A percentile compares a stretch with the other conserved stretches of the same genome.
These are phyloP conservation scores for Penicillium decumbens DNA, from an alignment of 2,329 filamentous ascomycete species.

Conservation along the genomic window DNA sequence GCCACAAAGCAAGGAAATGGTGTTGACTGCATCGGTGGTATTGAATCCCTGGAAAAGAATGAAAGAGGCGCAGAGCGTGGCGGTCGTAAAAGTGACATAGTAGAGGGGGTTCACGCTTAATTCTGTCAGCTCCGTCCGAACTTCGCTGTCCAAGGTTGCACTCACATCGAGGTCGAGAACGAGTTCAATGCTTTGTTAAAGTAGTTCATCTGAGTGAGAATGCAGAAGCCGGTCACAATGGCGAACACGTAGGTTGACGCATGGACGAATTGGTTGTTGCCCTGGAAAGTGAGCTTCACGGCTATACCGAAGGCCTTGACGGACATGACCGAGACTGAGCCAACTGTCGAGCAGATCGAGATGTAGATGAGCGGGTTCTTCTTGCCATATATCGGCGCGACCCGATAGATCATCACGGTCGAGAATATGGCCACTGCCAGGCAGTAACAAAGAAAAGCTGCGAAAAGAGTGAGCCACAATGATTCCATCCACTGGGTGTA, in stretches of 20 bases:
- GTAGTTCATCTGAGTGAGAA: conserved; percentile 99
- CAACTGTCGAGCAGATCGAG: conserved; percentile 95
- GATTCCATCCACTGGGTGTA: neutral
- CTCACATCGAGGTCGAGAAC: conserved; percentile 95
- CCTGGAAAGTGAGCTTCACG: conserved; percentile 85
- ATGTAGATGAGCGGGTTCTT: conserved; percentile 95
- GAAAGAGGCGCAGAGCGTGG: conserved; percentile 88
- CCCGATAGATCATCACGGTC: conserved; percentile 89
- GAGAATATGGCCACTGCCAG: conserved; percentile 75
- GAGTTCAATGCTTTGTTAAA: conserved; percentile 98
- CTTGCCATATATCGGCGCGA: conserved; percentile 85
- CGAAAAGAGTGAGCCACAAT: neutral
- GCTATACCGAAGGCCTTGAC: conserved; percentile 98
- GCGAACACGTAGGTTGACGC: conserved; percentile 97
- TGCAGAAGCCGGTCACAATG: conserved; percentile 88
- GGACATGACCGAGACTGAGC: conserved; percentile 97
- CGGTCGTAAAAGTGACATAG: conserved; percentile 96
- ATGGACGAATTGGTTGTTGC: conserved; percentile 91
- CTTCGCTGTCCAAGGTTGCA: conserved; percentile 14
- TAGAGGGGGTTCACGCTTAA: conserved; percentile 91
- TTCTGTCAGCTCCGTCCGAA: conserved; percentile 2
- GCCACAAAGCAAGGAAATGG: conserved; percentile 82
- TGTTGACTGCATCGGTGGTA: conserved; percentile 85
- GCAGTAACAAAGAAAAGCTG: conserved; percentile 88
- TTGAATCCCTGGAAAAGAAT: conserved; percentile 96